Evolutionary conservation across 305 asterid species (phyloP).

Genomic region (Fraxinus velutina): DNA sequence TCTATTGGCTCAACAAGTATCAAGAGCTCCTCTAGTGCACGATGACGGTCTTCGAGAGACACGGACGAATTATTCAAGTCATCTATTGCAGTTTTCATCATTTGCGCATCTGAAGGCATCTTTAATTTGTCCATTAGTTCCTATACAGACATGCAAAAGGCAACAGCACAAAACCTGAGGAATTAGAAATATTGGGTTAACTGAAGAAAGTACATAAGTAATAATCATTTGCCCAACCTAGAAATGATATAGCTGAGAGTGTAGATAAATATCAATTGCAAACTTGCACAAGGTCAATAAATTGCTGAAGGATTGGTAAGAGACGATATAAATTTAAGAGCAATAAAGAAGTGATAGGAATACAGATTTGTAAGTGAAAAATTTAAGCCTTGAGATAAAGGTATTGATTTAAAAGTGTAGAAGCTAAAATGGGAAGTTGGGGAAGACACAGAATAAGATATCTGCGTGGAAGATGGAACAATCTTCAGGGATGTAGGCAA

Average conservation of each 20-base stretch:
- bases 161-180: constrained; percentile 12
- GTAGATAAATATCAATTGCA: not conserved
- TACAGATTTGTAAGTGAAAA: not conserved
- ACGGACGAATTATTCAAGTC: constrained; percentile 61
- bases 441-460: not conserved
- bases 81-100: constrained; percentile 69
- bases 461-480: not conserved
- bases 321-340: not conserved
- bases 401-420: not conserved
- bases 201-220: not conserved
- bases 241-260: not conserved
- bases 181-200: not conserved
- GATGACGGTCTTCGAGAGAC: constrained; percentile 54
- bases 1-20: constrained; percentile 83
- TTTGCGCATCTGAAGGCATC: constrained; percentile 74
- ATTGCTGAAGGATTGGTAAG: constrained; percentile 4
- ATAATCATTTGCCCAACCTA: not conserved
- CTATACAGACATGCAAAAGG: constrained; percentile 33
- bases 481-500: not conserved
- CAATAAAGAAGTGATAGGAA: not conserved
- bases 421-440: not conserved
- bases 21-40: constrained; percentile 72
- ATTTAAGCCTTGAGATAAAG: not conserved
- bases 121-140: constrained; percentile 66
- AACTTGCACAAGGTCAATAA: not conserved